A percentile compares a stretch with the other conserved stretches of the same genome.
phyloP scores from a whole-genome alignment of 179 eudicot genomes.

The Silene vulgaris region DNA sequence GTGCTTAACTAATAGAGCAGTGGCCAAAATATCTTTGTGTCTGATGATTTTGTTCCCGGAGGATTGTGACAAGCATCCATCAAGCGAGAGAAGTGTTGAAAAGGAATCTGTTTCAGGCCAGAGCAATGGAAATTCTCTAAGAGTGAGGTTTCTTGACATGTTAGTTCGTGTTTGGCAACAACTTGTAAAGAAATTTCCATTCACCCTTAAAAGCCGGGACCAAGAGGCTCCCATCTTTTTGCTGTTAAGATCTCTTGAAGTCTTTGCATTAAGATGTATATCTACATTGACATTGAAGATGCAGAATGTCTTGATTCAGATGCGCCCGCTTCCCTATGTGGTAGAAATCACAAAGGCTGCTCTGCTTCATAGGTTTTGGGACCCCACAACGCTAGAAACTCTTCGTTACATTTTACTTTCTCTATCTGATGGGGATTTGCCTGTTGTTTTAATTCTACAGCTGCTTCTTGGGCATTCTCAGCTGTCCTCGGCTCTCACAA shows the following conservation, averaged over 20 bases:
- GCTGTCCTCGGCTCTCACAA: constrained; percentile 45
- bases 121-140: constrained; percentile 30
- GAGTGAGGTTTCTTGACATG: constrained; percentile 43
- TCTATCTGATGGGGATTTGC: constrained; percentile 44
- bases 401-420: constrained; percentile 49
- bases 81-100: constrained; percentile 27
- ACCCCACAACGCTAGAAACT: constrained; percentile 52
- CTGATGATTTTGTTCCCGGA: constrained; percentile 51
- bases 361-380: constrained; percentile 77
- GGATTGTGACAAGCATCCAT: constrained; percentile 22
- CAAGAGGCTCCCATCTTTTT: constrained; percentile 25
- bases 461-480: constrained; percentile 84
- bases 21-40: constrained; percentile 59
- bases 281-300: constrained; percentile 41
- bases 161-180: constrained; percentile 61
- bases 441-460: constrained; percentile 47
- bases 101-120: constrained; percentile 25
- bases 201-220: constrained; percentile 21
- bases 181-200: constrained; percentile 51
- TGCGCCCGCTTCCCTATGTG: constrained; percentile 51
- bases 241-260: constrained; percentile 61
- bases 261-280: constrained; percentile 44
- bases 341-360: constrained; percentile 51
- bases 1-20: constrained; percentile 48
- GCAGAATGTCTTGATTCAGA: constrained; percentile 39